These are phyloP conservation scores for Starmerella potacharoeniae DNA, from an alignment of 805 yeast species.

Conservation along the genomic window DNA sequence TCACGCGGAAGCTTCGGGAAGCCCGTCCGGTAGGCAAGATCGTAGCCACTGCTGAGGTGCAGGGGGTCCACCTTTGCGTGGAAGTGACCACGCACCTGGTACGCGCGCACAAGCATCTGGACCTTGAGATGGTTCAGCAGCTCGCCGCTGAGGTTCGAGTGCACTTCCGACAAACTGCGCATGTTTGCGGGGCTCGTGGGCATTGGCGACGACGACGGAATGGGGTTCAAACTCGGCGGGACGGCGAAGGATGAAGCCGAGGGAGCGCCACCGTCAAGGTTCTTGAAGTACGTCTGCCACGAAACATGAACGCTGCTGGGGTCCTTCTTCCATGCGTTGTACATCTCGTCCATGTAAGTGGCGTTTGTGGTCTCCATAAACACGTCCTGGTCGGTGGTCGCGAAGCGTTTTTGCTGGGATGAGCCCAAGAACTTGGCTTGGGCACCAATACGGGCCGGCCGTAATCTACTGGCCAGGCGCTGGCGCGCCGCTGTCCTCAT, in stretches of 20 bases:
- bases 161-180: slow-evolving; percentile 30
- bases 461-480: slow-evolving; percentile 6
- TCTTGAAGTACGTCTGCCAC: slow-evolving; percentile 92
- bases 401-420: slow-evolving; percentile 8
- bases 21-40: slow-evolving; percentile 28
- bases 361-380: slow-evolving; percentile 79
- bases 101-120: slow-evolving; percentile 93
- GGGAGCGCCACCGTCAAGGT: slow-evolving; percentile 59
- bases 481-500: slow-evolving; percentile 13
- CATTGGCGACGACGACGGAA: slow-evolving; percentile 42
- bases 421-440: not conserved
- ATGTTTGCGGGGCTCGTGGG: slow-evolving; percentile 38
- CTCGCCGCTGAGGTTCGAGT: slow-evolving; percentile 29
- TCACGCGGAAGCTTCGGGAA: slow-evolving; percentile 51
- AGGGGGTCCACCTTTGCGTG: slow-evolving; percentile 95
- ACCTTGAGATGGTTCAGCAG: slow-evolving; percentile 70
- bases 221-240: slow-evolving; percentile 55
- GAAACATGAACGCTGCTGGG: slow-evolving; percentile 87
- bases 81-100: slow-evolving; percentile 96
- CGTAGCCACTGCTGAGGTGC: slow-evolving; percentile 74
- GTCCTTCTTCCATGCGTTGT: slow-evolving; percentile 83
- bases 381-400: slow-evolving; percentile 39
- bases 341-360: slow-evolving; percentile 95
- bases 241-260: slow-evolving; percentile 71
- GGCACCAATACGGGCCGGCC: not conserved